Conservation (phyloP, 1,284 basidiomycete species). For the Gomphus sp. region DNA sequence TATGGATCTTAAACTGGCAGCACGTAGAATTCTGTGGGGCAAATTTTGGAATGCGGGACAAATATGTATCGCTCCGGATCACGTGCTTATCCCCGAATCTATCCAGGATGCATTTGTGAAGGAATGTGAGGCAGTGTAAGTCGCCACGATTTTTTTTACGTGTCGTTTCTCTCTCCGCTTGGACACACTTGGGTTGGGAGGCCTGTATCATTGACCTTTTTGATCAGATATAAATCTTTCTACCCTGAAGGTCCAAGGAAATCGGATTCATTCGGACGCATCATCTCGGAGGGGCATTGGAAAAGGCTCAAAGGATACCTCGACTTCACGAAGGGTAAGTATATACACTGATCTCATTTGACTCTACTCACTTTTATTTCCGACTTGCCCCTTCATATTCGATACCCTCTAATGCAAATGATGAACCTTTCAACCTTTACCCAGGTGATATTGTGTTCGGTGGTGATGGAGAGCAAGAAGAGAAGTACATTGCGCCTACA, state of each 20-base stretch:
- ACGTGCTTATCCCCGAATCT: slow-evolving; percentile 33
- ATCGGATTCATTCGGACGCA: slow-evolving; percentile 25
- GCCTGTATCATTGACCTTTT: neutral
- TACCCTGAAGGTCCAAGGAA: slow-evolving; percentile 24
- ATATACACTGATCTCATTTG: neutral
- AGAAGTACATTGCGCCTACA: slow-evolving; percentile 23
- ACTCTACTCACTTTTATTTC: no score
- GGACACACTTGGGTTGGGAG: no score
- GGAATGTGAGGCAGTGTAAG: slow-evolving; percentile 26
- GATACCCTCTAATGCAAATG: no score
- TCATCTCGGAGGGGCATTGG: slow-evolving; percentile 31
- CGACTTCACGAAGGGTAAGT: slow-evolving; percentile 29
- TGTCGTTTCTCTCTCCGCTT: no score
- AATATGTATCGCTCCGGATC: slow-evolving; percentile 43
- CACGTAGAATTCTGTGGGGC: slow-evolving; percentile 34
- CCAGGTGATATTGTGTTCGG: slow-evolving; percentile 28
- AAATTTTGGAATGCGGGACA: slow-evolving; percentile 36
- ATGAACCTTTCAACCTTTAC: neutral
- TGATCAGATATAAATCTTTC: slow-evolving; percentile 6
- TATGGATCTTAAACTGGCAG: slow-evolving; percentile 20
- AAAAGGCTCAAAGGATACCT: slow-evolving; percentile 30
- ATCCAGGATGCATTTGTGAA: slow-evolving; percentile 31
- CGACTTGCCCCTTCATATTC: no score
- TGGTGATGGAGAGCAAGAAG: slow-evolving; percentile 27
- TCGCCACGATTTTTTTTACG: slow-evolving; percentile 5